Base-by-base conservation (phyloP, 225 moss, liverwort and hornwort genomes). In the Pseudisothecium myosuroides region DNA sequence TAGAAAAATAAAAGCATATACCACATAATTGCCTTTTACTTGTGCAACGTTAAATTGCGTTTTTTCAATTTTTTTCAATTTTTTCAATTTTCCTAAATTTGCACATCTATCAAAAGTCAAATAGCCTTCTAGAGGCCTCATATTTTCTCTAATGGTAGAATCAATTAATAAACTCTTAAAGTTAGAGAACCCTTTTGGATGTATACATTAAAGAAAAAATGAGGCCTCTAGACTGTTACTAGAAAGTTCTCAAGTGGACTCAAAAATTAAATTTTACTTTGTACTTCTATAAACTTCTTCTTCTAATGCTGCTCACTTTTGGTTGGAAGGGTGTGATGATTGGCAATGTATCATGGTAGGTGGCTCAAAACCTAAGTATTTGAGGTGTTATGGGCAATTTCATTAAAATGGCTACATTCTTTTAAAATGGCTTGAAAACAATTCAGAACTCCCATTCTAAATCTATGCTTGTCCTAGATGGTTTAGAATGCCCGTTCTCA, bases 151-250 rank as follows among this genome's bases (percentile, higher is more conserved):
- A 39, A 69, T 12, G 7, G 24, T 7, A 2, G 7, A 1, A 82
- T 63, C 23, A 34, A 47, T 47, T 23, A 45, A 32, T 61, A 9
- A 45, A 45, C 3, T 32, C 4, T 43, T 4, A 32, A 81, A 21
- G 45, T 28, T 13, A 2, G 3, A 50, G 8, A 32, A 5, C 8
- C 21, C 13, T 50, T 13, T 0, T 76, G 1, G 6, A 22, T 52
- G 34, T 14, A 21, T 22, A 34, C 24, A 69, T 39, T 37, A 24
- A 6, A 6, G 11, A 12, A 13, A 23, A 39, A 69, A 23, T 4
- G 2, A 24, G 4, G 1, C 24, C 23, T 24, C 1, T 24, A 5
- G 2, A 71, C 7, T 1, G 7, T 1, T 39, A 0, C 12, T 24
- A 23, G 1, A 39, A 39, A 39, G 39, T 3, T 69, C 2, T 69